Conservation (phyloP, 2,329 filamentous ascomycete genomes). For the Cordyceps cicadae region DNA sequence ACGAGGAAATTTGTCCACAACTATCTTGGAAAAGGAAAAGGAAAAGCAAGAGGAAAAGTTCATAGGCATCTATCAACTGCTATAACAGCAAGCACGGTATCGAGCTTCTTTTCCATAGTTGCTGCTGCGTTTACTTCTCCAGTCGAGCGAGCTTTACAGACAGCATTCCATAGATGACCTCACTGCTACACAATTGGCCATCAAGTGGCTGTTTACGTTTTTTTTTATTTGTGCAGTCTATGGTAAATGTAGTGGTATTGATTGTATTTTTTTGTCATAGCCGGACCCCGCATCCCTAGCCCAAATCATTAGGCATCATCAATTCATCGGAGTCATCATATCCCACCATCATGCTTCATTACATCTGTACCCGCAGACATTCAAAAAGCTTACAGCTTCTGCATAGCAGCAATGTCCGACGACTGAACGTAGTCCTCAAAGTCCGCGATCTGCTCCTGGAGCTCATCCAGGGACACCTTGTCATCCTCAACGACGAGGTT, state of each 20-base stretch:
- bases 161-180: neutral
- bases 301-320: constrained; percentile 13
- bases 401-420: constrained; percentile 15
- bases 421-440: constrained; percentile 89
- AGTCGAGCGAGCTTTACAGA: neutral
- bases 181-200: neutral
- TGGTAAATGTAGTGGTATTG: constrained; percentile 12
- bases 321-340: constrained; percentile 20
- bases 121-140: neutral
- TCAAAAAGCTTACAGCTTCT: constrained; percentile 16
- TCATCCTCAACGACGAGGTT: constrained; percentile 97
- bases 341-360: constrained; percentile 26
- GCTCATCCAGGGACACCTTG: constrained; percentile 79
- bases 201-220: constrained; percentile 2
- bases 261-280: constrained; percentile 6
- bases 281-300: constrained; percentile 12
- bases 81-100: no score
- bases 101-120: neutral
- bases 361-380: constrained; percentile 18
- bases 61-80: neutral
- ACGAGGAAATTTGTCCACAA: neutral
- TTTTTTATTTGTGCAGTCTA: constrained; percentile 12
- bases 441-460: constrained; percentile 73
- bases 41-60: neutral
- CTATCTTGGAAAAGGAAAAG: neutral